Percentiles rank a stretch among this genome's conserved stretches.
These are phyloP conservation scores for Ophiostoma populinum DNA, from an alignment of 2,329 filamentous ascomycete genomes.

Conservation along the genomic window DNA sequence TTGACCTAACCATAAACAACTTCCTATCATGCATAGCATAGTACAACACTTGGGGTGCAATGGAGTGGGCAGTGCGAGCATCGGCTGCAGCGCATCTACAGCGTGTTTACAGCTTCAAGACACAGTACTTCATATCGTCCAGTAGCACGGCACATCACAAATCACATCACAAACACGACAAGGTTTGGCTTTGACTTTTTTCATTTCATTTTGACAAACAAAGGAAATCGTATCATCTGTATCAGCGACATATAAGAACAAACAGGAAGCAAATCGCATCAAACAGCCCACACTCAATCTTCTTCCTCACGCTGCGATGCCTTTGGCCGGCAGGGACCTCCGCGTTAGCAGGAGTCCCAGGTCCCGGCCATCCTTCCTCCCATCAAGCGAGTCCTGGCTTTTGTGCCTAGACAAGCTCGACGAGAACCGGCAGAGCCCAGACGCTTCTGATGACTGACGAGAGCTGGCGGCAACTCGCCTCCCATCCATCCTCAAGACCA, in stretches of 20 bases:
- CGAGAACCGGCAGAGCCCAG: background rate
- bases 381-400: background rate
- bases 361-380: background rate
- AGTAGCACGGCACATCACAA: background rate
- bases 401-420: background rate
- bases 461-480: background rate
- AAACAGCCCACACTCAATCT: background rate
- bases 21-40: too few relatives aligned
- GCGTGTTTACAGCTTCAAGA: too few relatives aligned
- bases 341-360: too few relatives aligned
- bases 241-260: background rate
- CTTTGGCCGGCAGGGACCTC: background rate
- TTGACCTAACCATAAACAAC: too few relatives aligned
- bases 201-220: constrained; percentile 2
- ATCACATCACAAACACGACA: background rate
- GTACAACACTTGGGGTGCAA: too few relatives aligned
- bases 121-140: background rate
- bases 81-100: too few relatives aligned
- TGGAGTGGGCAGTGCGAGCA: too few relatives aligned
- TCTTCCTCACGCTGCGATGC: background rate
- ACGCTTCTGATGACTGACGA: background rate
- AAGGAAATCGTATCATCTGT: background rate
- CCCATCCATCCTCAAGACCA: background rate
- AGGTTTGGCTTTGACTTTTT: background rate
- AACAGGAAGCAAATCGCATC: background rate